These are phyloP conservation scores for Mitragyna speciosa DNA, from an alignment of 257 asterid species.

Conservation along the genomic window DNA sequence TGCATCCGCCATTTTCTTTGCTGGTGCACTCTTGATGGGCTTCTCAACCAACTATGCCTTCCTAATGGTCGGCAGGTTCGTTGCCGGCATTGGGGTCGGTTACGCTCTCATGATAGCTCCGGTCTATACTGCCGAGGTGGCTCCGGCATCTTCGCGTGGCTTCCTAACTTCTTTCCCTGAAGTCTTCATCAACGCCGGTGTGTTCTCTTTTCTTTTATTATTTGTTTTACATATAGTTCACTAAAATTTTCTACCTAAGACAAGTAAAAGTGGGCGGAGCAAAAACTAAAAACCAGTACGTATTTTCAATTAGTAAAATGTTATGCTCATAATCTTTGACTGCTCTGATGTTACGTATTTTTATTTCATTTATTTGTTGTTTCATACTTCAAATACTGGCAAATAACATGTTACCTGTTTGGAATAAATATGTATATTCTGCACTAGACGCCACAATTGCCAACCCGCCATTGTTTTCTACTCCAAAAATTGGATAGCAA, in stretches of 20 bases:
- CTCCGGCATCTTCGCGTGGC: constrained; percentile 90
- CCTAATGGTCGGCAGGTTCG: constrained; percentile 84
- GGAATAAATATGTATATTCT: not conserved
- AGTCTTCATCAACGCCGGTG: constrained; percentile 84
- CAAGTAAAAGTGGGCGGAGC: not conserved
- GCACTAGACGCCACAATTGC: not conserved
- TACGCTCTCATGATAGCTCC: constrained; percentile 96
- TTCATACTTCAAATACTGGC: not conserved
- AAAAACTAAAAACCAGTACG: not conserved
- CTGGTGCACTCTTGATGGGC: constrained; percentile 86
- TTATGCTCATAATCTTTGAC: not conserved
- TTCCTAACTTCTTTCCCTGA: constrained; percentile 90
- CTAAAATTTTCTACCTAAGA: not conserved
- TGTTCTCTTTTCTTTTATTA: not conserved
- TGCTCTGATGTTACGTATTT: constrained; percentile 4
- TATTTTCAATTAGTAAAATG: not conserved
- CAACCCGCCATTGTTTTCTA: not conserved
- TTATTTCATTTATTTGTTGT: not conserved
- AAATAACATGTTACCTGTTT: constrained; percentile 10
- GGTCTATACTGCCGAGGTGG: constrained; percentile 87
- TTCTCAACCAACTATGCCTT: constrained; percentile 71
- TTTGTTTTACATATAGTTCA: not conserved
- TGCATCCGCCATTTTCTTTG: constrained; percentile 75
- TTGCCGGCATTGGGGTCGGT: constrained; percentile 88
- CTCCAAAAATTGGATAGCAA: not conserved